phyloP scores from a whole-genome alignment of 1,284 basidiomycete species.

The Fomitopsis schrenkii region DNA sequence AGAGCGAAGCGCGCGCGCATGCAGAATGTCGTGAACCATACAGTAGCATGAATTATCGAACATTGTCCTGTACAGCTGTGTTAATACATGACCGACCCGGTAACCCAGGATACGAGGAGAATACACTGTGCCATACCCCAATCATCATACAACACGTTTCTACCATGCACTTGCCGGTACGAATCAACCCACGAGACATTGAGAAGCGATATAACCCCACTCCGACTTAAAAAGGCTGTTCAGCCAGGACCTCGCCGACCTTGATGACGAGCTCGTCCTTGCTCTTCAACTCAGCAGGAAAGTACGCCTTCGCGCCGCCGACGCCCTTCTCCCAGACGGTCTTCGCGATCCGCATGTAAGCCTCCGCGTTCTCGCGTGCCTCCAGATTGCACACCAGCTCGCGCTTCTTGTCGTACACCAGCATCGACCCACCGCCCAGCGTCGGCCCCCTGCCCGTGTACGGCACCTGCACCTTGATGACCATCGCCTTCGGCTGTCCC shows the following conservation, averaged over 20 bases:
- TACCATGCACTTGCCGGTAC: too few species aligned
- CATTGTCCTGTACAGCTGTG: too few species aligned
- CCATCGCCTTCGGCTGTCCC: constrained; percentile 34
- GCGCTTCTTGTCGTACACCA: constrained; percentile 49
- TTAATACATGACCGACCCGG: too few species aligned
- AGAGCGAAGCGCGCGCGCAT: too few species aligned
- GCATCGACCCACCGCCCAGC: constrained; percentile 22
- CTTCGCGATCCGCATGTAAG: constrained; percentile 35
- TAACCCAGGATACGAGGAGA: too few species aligned
- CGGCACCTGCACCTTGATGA: constrained; percentile 54
- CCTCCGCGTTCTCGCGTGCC: constrained; percentile 29
- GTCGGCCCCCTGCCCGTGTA: not conserved
- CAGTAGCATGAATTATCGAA: too few species aligned
- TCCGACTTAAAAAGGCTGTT: constrained; percentile 26
- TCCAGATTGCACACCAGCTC: constrained; percentile 43
- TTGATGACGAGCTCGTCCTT: constrained; percentile 46
- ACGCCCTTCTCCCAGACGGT: constrained; percentile 39
- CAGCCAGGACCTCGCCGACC: constrained; percentile 44
- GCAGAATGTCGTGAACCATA: too few species aligned
- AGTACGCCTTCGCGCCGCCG: constrained; percentile 49
- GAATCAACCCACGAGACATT: too few species aligned
- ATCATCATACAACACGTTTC: too few species aligned
- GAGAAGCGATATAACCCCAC: not conserved
- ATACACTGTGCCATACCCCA: too few species aligned
- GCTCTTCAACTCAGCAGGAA: constrained; percentile 45